Evolutionary conservation across 176 grass and related monocot genomes (phyloP).

Genomic region (Lolium multiflorum): DNA sequence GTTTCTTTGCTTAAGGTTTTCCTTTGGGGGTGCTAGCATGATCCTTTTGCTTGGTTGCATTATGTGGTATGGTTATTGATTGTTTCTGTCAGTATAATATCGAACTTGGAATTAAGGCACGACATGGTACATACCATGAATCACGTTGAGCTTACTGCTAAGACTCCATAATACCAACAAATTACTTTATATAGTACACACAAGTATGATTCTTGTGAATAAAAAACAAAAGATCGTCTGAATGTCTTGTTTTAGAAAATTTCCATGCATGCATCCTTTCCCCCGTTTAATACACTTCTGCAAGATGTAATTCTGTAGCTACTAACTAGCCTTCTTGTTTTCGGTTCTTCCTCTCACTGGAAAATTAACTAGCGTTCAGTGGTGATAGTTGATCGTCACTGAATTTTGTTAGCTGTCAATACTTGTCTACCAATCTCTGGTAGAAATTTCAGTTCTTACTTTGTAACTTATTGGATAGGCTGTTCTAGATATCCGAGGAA

Average conservation of each 20-base stretch:
- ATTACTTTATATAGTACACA: background rate
- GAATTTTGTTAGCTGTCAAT: background rate
- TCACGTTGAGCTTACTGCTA: background rate
- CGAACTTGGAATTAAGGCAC: background rate
- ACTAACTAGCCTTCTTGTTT: background rate
- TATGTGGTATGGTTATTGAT: conserved; percentile 11
- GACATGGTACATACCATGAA: too few species aligned
- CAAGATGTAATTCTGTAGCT: too few species aligned
- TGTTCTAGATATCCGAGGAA: conserved; percentile 87
- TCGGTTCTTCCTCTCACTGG: background rate
- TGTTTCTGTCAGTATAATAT: background rate
- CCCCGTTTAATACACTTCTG: too few species aligned
- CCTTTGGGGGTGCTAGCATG: background rate
- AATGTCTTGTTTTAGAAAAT: too few species aligned
- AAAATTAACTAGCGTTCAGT: background rate
- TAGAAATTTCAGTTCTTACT: conserved; percentile 42
- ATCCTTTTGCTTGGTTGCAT: background rate
- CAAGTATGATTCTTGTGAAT: too few species aligned
- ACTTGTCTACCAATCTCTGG: background rate
- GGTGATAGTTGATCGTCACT: background rate
- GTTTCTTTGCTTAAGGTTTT: conserved; percentile 13
- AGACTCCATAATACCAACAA: background rate
- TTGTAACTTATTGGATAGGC: conserved; percentile 73
- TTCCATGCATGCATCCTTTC: too few species aligned
- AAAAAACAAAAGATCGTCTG: too few species aligned